Evolutionary conservation across 176 grass and related monocot species (phyloP).

Genomic region (Oryza longistaminata): DNA sequence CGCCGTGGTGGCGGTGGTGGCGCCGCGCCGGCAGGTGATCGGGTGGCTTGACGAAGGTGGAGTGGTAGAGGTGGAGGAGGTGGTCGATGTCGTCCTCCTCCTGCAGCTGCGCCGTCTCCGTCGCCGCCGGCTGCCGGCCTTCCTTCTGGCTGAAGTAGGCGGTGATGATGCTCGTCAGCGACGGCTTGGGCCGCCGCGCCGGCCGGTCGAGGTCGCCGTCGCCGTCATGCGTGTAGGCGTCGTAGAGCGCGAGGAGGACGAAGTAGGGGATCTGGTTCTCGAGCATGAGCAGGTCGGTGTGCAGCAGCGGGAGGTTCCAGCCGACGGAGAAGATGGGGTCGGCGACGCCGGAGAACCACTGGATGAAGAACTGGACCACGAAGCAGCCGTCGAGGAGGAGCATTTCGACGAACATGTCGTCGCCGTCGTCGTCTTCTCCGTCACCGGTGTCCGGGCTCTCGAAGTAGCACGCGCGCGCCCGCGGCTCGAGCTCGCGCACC

Average conservation of each 20-base stretch:
- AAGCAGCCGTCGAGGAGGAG: conserved; percentile 33
- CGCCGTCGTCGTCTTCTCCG: neutral
- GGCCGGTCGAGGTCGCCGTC: neutral
- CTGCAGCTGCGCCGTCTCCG: too few species aligned
- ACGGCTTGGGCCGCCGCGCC: neutral
- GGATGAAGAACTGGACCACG: conserved; percentile 6
- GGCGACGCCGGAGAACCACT: fast-evolving
- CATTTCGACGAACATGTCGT: conserved; percentile 12
- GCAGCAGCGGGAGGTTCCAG: neutral
- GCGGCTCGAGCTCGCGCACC: neutral
- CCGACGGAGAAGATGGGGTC: neutral
- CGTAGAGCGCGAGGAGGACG: neutral
- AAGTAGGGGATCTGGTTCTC: conserved; percentile 38
- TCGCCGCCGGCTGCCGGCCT: neutral
- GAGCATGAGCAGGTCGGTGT: conserved; percentile 8
- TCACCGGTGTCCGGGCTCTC: neutral
- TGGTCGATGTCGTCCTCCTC: neutral
- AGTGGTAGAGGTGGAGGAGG: conserved; percentile 11
- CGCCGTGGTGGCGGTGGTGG: neutral
- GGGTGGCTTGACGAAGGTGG: neutral
- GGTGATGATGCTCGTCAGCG: neutral
- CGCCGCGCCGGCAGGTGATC: too few species aligned
- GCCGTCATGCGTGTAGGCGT: neutral
- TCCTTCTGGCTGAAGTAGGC: neutral
- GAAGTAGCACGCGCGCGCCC: conserved; percentile 7